Evolutionary conservation across 352 stramenopile genomes (phyloP).

Genomic region (Phytophthora sojae): DNA sequence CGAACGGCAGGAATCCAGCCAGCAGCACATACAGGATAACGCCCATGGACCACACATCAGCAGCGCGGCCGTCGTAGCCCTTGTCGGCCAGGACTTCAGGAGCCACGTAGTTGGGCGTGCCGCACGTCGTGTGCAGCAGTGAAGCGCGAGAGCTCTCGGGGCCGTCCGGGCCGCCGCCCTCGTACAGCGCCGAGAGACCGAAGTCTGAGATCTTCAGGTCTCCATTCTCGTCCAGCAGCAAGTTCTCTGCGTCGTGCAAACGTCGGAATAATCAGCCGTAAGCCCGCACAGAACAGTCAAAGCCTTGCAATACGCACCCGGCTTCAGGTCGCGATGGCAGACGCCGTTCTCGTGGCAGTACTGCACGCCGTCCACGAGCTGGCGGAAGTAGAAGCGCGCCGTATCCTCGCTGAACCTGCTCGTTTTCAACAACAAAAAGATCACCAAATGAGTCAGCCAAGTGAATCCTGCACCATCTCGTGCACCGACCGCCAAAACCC

Average conservation of each 20-base stretch:
- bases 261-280: no score
- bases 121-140: constrained; percentile 96
- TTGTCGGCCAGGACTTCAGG: constrained; percentile 94
- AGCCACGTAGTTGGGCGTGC: constrained; percentile 97
- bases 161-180: constrained; percentile 80
- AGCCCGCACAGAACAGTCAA: not conserved
- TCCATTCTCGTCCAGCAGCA: constrained; percentile 95
- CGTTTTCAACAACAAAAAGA: not conserved
- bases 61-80: constrained; percentile 93
- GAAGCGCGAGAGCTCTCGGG: constrained; percentile 88
- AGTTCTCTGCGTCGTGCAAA: constrained; percentile 82
- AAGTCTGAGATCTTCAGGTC: constrained; percentile 99
- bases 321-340: constrained; percentile 97
- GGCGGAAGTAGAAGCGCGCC: constrained; percentile 98
- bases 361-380: constrained; percentile 97
- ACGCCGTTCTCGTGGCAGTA: constrained; percentile 98
- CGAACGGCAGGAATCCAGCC: constrained; percentile 94
- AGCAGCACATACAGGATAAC: constrained; percentile 98
- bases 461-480: constrained; percentile 19
- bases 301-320: constrained; percentile 50
- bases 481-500: not conserved
- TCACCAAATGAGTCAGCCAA: constrained; percentile 32
- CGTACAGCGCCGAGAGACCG: constrained; percentile 95
- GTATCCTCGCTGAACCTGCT: constrained; percentile 95
- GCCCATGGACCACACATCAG: constrained; percentile 98